Evolutionary conservation across 306 rosid genomes (phyloP).

Genomic region (Quercus cerris): DNA sequence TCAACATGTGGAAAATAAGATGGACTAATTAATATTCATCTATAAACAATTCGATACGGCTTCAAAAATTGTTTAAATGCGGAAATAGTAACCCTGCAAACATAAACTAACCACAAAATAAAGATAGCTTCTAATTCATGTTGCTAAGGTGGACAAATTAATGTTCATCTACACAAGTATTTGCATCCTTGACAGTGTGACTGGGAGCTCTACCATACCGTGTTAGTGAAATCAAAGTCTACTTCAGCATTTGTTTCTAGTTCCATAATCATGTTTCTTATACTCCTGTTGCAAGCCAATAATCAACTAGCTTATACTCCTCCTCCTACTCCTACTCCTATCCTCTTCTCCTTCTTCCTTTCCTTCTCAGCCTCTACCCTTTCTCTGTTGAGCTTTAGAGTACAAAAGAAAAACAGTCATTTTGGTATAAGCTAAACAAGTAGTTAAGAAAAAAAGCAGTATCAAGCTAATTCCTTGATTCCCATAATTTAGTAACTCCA

Average conservation of each 20-base stretch:
- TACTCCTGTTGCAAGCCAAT: neutral
- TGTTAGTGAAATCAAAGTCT: neutral
- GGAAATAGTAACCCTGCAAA: too few relatives aligned
- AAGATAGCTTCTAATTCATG: too few relatives aligned
- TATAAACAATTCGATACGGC: too few relatives aligned
- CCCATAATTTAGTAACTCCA: too few relatives aligned
- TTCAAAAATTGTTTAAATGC: too few relatives aligned
- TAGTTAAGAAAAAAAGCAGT: neutral
- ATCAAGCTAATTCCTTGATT: too few relatives aligned
- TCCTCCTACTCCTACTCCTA: neutral
- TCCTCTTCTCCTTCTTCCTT: neutral
- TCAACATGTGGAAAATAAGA: too few relatives aligned
- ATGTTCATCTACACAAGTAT: neutral
- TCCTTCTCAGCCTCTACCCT: neutral
- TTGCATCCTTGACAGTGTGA: neutral
- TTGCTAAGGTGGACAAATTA: too few relatives aligned
- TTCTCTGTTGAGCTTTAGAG: slow-evolving; percentile 10
- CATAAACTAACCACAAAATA: too few relatives aligned
- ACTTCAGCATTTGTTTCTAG: neutral
- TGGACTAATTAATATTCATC: too few relatives aligned
- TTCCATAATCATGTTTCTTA: neutral
- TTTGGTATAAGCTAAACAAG: neutral
- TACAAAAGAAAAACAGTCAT: neutral
- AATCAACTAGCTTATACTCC: neutral
- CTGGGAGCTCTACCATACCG: too few relatives aligned